Conservation (phyloP, 345 rosid species). For the Viola odorata region DNA sequence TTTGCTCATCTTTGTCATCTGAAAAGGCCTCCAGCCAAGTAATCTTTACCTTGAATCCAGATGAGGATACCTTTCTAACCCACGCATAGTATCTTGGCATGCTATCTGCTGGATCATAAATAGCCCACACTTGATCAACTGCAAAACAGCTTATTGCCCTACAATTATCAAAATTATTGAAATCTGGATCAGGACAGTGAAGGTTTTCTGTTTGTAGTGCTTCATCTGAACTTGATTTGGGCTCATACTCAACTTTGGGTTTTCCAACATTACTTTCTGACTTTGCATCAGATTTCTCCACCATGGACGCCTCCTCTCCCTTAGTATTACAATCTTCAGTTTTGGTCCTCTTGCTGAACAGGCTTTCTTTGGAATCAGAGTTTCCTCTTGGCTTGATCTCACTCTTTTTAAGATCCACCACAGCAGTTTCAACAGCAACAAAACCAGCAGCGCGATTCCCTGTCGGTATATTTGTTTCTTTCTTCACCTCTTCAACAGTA, state of each 20-base stretch:
- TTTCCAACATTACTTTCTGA: slow-evolving; percentile 16
- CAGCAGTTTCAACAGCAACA: slow-evolving; percentile 19
- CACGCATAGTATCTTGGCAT: slow-evolving; percentile 87
- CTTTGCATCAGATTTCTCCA: neutral
- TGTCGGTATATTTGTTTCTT: slow-evolving; percentile 16
- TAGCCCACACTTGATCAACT: slow-evolving; percentile 74
- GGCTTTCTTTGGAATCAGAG: slow-evolving; percentile 21
- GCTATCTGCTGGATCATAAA: slow-evolving; percentile 68
- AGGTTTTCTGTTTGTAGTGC: slow-evolving; percentile 3
- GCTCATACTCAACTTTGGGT: slow-evolving; percentile 13
- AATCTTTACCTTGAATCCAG: slow-evolving; percentile 53
- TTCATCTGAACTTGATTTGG: slow-evolving; percentile 5
- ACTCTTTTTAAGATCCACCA: slow-evolving; percentile 8
- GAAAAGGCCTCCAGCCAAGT: slow-evolving; percentile 75
- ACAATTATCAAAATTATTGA: slow-evolving; percentile 53
- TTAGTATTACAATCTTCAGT: slow-evolving; percentile 17
- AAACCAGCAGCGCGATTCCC: slow-evolving; percentile 24
- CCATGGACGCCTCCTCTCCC: slow-evolving; percentile 20
- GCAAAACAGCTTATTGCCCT: slow-evolving; percentile 45
- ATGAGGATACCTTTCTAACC: slow-evolving; percentile 45
- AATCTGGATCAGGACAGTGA: slow-evolving; percentile 63
- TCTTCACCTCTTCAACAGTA: slow-evolving; percentile 16
- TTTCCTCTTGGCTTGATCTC: slow-evolving; percentile 24
- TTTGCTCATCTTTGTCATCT: slow-evolving; percentile 25
- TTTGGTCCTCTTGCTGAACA: slow-evolving; percentile 21